These are phyloP conservation scores for Rhodotorula babjevae DNA, from an alignment of 768 basidiomycete species.

Conservation along the genomic window DNA sequence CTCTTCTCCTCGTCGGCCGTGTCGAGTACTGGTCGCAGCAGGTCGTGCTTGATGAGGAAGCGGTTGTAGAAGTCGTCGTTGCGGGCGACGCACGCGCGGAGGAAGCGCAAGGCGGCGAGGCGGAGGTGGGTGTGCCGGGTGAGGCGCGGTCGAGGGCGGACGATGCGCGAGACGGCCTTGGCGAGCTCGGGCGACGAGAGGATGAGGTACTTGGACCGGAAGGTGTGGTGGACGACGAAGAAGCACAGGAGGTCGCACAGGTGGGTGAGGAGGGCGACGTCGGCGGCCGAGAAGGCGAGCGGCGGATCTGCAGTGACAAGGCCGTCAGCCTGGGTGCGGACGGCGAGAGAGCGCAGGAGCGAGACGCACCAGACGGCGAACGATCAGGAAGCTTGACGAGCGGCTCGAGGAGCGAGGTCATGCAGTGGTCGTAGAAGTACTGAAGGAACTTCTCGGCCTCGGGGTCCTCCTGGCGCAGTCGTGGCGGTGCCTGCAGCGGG, in stretches of 20 bases:
- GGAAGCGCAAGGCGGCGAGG: conserved; percentile 86
- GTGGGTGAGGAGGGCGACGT: conserved; percentile 69
- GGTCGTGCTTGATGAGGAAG: conserved; percentile 76
- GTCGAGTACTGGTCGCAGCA: conserved; percentile 75
- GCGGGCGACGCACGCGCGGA: conserved; percentile 74
- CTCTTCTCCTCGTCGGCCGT: conserved; percentile 70
- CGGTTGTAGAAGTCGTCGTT: conserved; percentile 61
- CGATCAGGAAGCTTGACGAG: conserved; percentile 56
- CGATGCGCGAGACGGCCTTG: conserved; percentile 65
- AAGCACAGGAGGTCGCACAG: conserved; percentile 86
- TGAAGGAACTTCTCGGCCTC: conserved; percentile 83
- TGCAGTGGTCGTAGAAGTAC: conserved; percentile 84
- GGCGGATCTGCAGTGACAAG: conserved; percentile 14
- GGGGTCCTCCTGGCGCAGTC: conserved; percentile 57
- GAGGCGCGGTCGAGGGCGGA: conserved; percentile 68
- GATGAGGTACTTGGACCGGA: conserved; percentile 85
- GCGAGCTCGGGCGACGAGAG: conserved; percentile 69
- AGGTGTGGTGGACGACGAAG: conserved; percentile 80
- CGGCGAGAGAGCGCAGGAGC: not conserved
- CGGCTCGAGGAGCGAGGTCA: conserved; percentile 74
- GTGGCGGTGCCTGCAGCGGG: conserved; percentile 45
- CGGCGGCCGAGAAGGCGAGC: conserved; percentile 54
- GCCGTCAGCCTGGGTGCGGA: not conserved
- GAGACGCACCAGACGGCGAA: not conserved
- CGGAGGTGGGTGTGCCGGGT: conserved; percentile 86